Percentiles rank a stretch among this genome's conserved stretches.
Evolutionary conservation across 441 rosid species (phyloP).

Genomic region (Pelargonium cotyledonis): DNA sequence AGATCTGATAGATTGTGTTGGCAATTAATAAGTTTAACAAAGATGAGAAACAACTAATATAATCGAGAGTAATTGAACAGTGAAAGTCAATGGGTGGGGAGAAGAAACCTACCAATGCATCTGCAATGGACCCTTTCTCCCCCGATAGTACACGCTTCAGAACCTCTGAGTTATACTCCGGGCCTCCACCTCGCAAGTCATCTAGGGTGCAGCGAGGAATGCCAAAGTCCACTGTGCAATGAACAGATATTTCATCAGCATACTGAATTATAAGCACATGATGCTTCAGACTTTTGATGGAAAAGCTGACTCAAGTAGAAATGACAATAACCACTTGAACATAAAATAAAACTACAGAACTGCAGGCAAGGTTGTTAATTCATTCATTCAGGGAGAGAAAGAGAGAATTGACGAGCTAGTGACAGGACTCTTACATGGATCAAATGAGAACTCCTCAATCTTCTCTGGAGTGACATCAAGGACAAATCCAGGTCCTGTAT

Average conservation of each 20-base stretch:
- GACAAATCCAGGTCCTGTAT: slow-evolving; percentile 61
- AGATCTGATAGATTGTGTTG: slow-evolving; percentile 40
- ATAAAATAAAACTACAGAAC: no score
- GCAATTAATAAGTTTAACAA: background rate
- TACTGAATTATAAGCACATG: background rate
- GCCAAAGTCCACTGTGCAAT: slow-evolving; percentile 74
- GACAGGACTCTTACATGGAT: slow-evolving; percentile 57
- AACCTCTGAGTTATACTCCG: slow-evolving; percentile 62
- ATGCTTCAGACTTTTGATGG: background rate
- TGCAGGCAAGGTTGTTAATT: background rate
- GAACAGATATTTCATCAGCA: slow-evolving; percentile 16
- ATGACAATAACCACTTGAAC: background rate
- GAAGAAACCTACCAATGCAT: slow-evolving; percentile 57
- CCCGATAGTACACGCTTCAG: slow-evolving; percentile 65
- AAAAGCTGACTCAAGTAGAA: background rate
- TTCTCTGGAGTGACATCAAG: slow-evolving; percentile 61
- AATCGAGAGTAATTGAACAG: no score
- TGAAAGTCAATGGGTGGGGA: background rate
- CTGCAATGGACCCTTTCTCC: slow-evolving; percentile 71
- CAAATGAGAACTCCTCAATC: slow-evolving; percentile 71
- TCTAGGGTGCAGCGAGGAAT: slow-evolving; percentile 81
- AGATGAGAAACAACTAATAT: background rate
- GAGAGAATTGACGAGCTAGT: slow-evolving; percentile 1
- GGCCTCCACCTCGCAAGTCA: slow-evolving; percentile 72
- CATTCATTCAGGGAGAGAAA: background rate